Percentiles rank a stretch among this genome's conserved stretches.
Evolutionary conservation across 2,329 filamentous ascomycete species (phyloP).

Genomic region (Verticillium nubilum): DNA sequence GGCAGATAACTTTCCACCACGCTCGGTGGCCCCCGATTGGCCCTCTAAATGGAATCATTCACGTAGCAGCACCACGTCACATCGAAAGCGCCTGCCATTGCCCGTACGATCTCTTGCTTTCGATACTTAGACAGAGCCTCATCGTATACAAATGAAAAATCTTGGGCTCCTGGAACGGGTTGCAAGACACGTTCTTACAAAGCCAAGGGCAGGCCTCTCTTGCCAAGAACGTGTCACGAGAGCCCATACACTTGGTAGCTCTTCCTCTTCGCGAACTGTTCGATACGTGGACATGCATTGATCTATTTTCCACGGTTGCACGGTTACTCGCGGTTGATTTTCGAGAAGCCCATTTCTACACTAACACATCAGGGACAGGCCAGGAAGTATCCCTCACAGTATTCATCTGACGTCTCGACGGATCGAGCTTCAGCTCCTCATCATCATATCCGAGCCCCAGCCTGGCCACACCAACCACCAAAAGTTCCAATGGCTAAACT

Average conservation of each 20-base stretch:
- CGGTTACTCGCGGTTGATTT: too few relatives aligned
- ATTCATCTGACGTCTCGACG: not conserved
- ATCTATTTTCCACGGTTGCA: not conserved
- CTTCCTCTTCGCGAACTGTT: not conserved
- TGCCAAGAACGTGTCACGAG: not conserved
- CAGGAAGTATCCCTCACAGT: not conserved
- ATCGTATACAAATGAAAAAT: not conserved
- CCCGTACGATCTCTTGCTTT: too few relatives aligned
- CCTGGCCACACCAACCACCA: not conserved
- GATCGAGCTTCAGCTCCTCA: too few relatives aligned
- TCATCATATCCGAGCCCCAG: not conserved
- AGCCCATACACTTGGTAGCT: not conserved
- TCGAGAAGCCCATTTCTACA: too few relatives aligned
- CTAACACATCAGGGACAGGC: too few relatives aligned
- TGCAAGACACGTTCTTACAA: not conserved
- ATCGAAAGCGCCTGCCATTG: not conserved
- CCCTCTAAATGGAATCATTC: not conserved
- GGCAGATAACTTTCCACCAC: not conserved
- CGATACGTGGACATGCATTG: not conserved
- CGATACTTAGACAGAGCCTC: not conserved
- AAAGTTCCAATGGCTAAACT: not conserved
- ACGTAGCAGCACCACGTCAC: not conserved
- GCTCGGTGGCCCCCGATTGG: too few relatives aligned
- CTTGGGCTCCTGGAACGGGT: not conserved
- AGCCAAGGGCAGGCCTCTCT: not conserved